These are phyloP conservation scores for Stemphylium lycopersici DNA, from an alignment of 2,329 filamentous ascomycete genomes.

Conservation along the genomic window DNA sequence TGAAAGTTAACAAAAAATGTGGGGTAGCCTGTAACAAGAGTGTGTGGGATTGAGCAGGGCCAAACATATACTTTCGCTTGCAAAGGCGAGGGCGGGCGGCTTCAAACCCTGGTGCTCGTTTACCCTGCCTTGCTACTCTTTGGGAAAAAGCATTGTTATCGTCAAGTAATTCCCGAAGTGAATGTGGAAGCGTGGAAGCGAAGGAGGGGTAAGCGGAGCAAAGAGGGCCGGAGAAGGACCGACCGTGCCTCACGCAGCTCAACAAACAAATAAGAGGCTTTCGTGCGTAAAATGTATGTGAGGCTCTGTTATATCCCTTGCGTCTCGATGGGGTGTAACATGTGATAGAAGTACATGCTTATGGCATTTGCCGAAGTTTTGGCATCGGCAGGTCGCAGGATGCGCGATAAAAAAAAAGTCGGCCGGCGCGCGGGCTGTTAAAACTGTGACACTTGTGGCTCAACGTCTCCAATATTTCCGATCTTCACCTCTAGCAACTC, in stretches of 20 bases:
- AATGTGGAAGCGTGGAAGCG: slow-evolving; percentile 8
- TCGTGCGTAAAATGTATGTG: slow-evolving; percentile 7
- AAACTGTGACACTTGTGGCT: slow-evolving; percentile 7
- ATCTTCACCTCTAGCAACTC: slow-evolving; percentile 9
- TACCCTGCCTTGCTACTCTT: slow-evolving; percentile 5
- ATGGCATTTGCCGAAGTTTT: slow-evolving; percentile 7
- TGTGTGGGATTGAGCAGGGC: neutral
- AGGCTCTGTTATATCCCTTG: slow-evolving; percentile 13
- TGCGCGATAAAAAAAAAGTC: slow-evolving; percentile 3
- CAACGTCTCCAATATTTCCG: slow-evolving; percentile 5
- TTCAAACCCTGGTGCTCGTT: slow-evolving; percentile 5
- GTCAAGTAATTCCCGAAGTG: slow-evolving; percentile 12
- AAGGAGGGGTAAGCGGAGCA: slow-evolving; percentile 19
- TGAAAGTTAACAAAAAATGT: slow-evolving; percentile 11
- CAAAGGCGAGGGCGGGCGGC: slow-evolving; percentile 1
- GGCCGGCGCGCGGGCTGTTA: slow-evolving; percentile 3
- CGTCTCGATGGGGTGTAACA: slow-evolving; percentile 4
- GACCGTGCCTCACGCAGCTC: slow-evolving; percentile 16
- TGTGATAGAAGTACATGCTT: slow-evolving; percentile 6
- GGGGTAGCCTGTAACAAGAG: slow-evolving; percentile 4
- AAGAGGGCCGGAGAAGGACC: slow-evolving; percentile 15
- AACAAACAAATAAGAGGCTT: slow-evolving; percentile 15
- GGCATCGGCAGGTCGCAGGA: slow-evolving; percentile 16
- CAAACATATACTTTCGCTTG: slow-evolving; percentile 6
- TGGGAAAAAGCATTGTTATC: neutral